Evolutionary conservation across 1,139 yeast species (phyloP), one percentile per base, ranked within the genome.

Genomic region (Sugiyamaella xylanicola): DNA sequence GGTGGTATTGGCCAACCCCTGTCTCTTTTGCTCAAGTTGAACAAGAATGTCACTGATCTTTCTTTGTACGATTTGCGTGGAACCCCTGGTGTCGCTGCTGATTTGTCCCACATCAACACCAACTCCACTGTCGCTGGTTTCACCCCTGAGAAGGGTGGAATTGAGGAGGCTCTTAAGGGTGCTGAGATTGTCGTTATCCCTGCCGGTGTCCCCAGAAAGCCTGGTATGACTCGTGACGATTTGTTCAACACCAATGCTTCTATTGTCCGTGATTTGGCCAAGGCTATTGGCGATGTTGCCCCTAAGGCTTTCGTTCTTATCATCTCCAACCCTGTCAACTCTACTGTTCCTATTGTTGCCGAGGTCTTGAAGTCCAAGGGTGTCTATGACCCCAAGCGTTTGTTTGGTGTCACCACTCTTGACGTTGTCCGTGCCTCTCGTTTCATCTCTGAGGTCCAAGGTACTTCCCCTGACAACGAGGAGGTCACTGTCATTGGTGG

Each of bases 161-260:
- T 84, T 43, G 67, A 72, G 50, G 68, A 66, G 43, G 95, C 96
- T 25, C 78, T 92, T 64, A 74, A 79, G 52, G 87, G 84, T 51
- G 78, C 95, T 25, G 87, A 87, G 67, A 80, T 91, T 60, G 87
- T 92, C 61, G 83, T 92, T 59, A 87, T 92, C 71, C 97, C 97
- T 61, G 97, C 97, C 51, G 97, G 98, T 71, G 89, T 92, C 58
- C 97, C 97, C 72, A 85, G 98, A 78, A 92, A 92, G 78, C 97
- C 97, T 56, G 97, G 97, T 65, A 92, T 92, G 98, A 88, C 97
- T 63, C 85, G 98, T 75, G 97, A 92, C 72, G 97, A 92, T 72
- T 81, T 92, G 72, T 90, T 92, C 82, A 84, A 84, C 77, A 88
- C 93, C 77, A 92, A 92, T 71, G 97, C 96, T 49, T 87, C 91